Evolutionary conservation across 1,284 basidiomycete species (phyloP), one percentile per base, ranked within the genome.

Genomic region (Irpex sp.): DNA sequence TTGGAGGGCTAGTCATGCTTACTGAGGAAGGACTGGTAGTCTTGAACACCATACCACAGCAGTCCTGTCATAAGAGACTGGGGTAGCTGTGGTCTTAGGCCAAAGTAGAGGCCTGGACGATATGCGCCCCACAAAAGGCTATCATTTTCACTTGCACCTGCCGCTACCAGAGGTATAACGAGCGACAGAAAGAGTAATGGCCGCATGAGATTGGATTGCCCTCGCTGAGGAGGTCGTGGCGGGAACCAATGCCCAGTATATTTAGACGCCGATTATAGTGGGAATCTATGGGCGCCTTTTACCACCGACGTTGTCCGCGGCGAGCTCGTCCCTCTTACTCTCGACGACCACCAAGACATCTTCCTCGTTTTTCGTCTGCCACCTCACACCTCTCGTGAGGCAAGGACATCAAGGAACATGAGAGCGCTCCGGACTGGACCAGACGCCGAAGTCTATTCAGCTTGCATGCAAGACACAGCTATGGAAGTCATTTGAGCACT

Each of bases 21-120:
- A 90, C 90, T 82, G 62, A 77, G 75, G 63, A 92, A 79, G 33
- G 90, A 88, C 71, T 87, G 79, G 72, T 86, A 95, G 74, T 95
- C 84, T 55, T 92, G 87, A 4, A 90, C 88, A 26, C 94, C 92
- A 74, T 92, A 93, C 95, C 95, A 98, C 75, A 96, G 86, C 49
- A 98, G 83, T 43, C 95, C 96, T 2, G 92, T 93, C 87, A 96
- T 85, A 33, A 97, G 82, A 11, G 93, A 94, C 68, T 94, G 86
- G 1, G 95, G 93, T 63, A 93, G 77, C 53, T 89, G 84, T 19
- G 95, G 92, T 54, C 93, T 81, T 59, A 98, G 78, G 35, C 95
- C 95, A 76, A 98, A 97, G 79, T 97, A 98, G 35, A 97, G 82
- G 71, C 94, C 93, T 0, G 95, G 94, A 47, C 95, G 82, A 74